Base-by-base conservation (phyloP, 805 yeast genomes). In the Saturnispora kantuleensis region DNA sequence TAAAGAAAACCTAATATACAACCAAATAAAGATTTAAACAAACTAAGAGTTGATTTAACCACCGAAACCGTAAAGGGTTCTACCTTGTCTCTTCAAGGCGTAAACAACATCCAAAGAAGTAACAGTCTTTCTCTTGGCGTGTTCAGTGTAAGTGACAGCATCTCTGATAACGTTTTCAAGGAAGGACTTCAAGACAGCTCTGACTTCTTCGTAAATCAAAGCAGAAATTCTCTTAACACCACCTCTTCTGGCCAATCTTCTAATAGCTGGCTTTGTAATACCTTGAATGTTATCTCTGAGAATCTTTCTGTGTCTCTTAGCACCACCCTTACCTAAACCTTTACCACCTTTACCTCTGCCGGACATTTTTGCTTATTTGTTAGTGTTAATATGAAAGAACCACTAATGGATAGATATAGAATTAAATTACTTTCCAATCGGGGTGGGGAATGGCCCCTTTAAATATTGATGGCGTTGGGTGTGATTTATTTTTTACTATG, bases 281-380 rank as follows among this genome's bases (percentile, higher is more conserved):
- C 98, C 98, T 76, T 89, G 97, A 60, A 93, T 90, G 90, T 90
- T 93, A 73, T 93, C 98, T 80, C 97, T 89, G 57, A 89, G 79
- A 73, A 90, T 86, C 86, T 89, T 89, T 82, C 97, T 87, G 88
- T 90, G 98, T 75, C 98, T 88, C 83, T 90, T 90, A 64, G 98
- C 98, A 77, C 98, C 98, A 76, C 97, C 97, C 77, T 93, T 93
- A 67, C 98, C 98, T 64, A 93, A 80, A 76, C 98, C 98, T 85
- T 93, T 93, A 68, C 97, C 98, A 68, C 97, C 97, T 87, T 93
- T 90, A 67, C 98, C 98, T 81, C 97, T 89, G 71, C 97, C 96
- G 69, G 96, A 87, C 96, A 88, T 88, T 66, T 55, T 50, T 45
- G 21, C 26, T 31, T 46, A 47, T 56, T 51, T 54, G 50, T 49